These are phyloP conservation scores for Discostella pseudostelligera DNA, from an alignment of 108 stramenopile genomes.

Conservation along the genomic window DNA sequence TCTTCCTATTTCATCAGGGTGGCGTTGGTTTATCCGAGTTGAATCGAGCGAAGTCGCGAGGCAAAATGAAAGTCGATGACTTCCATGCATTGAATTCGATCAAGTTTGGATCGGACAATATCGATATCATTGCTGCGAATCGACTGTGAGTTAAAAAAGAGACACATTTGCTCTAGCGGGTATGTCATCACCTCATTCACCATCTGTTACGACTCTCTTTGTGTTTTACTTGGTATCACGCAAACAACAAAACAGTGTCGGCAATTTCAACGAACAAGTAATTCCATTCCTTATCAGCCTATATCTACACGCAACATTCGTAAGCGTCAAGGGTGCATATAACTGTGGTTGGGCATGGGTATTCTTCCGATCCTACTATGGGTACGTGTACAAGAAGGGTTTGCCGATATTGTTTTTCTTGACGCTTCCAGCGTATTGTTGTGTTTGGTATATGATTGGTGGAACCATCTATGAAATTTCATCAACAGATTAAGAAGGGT, in stretches of 20 bases:
- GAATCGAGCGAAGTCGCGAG: not conserved
- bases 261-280: slow-evolving; percentile 15
- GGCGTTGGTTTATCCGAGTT: slow-evolving; percentile 8
- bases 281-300: slow-evolving; percentile 15
- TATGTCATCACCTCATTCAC: no score
- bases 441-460: slow-evolving; percentile 20
- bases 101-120: slow-evolving; percentile 20
- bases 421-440: slow-evolving; percentile 19
- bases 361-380: slow-evolving; percentile 22
- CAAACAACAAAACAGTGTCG: slow-evolving; percentile 1
- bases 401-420: slow-evolving; percentile 19
- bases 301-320: slow-evolving; percentile 16
- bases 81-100: not conserved
- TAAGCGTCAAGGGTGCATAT: slow-evolving; percentile 4
- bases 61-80: slow-evolving; percentile 1
- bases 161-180: not conserved
- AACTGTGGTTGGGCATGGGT: slow-evolving; percentile 16
- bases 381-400: not conserved
- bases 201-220: no score
- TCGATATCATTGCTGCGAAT: slow-evolving; percentile 10
- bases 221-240: no score
- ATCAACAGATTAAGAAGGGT: not conserved
- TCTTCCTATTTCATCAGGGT: slow-evolving; percentile 21
- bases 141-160: not conserved
- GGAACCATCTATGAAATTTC: slow-evolving; percentile 1